Percentiles rank a stretch among this genome's conserved stretches.
phyloP scores from a whole-genome alignment of 257 asterid genomes.

The Eucommia ulmoides region DNA sequence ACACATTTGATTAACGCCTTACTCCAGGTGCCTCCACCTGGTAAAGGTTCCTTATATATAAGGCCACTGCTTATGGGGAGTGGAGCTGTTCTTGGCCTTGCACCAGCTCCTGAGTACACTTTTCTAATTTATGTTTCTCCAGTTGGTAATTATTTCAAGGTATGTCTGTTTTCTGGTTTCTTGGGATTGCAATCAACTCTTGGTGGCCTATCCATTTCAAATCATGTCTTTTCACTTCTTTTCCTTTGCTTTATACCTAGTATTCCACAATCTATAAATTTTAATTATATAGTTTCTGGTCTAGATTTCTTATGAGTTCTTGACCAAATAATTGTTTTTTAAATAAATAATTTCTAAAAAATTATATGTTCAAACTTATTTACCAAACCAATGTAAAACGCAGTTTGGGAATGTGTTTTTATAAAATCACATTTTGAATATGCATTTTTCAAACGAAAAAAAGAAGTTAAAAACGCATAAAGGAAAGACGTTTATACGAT shows the following conservation, averaged over 20 bases:
- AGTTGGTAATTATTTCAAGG: constrained; percentile 96
- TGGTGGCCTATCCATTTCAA: constrained; percentile 3
- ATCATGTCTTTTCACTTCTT: neutral
- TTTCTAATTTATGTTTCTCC: constrained; percentile 88
- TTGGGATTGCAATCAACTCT: neutral
- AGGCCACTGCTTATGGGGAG: constrained; percentile 97
- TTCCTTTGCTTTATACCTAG: neutral
- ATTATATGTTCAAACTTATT: no score
- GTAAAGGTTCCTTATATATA: constrained; percentile 86
- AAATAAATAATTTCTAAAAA: no score
- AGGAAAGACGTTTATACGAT: no score
- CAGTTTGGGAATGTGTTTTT: no score
- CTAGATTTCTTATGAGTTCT: no score
- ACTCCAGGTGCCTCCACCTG: constrained; percentile 90
- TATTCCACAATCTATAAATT: neutral
- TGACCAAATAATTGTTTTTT: no score
- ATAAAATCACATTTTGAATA: no score
- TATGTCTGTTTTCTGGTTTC: constrained; percentile 13
- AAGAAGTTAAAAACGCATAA: no score
- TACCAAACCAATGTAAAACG: no score
- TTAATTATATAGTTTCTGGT: no score
- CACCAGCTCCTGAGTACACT: constrained; percentile 97
- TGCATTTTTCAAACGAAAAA: no score
- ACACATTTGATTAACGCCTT: constrained; percentile 4
- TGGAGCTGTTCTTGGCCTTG: constrained; percentile 95